Base-by-base conservation (phyloP, 768 basidiomycete species). In the Filobasidium floriforme region DNA sequence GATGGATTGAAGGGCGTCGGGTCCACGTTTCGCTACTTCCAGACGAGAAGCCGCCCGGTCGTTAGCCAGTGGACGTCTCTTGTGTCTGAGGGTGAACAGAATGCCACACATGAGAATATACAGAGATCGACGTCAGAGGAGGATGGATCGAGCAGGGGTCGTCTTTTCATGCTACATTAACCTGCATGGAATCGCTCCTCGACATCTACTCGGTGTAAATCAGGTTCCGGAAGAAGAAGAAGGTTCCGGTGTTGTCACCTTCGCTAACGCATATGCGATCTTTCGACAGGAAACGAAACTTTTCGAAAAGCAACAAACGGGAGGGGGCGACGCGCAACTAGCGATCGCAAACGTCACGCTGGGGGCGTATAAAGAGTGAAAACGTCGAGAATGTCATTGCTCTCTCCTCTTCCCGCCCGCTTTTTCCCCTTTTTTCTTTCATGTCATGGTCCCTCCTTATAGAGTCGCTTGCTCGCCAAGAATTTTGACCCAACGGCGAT, bases 1-100 rank as follows among this genome's bases (percentile, higher is more conserved):
- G 54, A 19, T 15, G 24, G 54, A 19, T 32, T 57, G 22, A 6
- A 28, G 14, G 26, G 18, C 24, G 15, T 57, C 54, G 12, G 54
- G 54, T 26, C 54, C 54, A 14, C 54, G 54, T 32, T 57, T 57
- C 18, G 54, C 54, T 26, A 57, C 54, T 57, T 57, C 54, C 12
- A 9, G 12, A 5, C 19, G 54, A 15, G 24, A 57, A 4, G 22
- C 29, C 6, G 29, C 12, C 5, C 15, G 18, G 54, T 22, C 54
- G 54, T 14, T 3, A 57, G 3, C 12, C 54, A 7, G 7, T 15
- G 22, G 5, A 24, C 5, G 5, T 26, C 24, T 6, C 22, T 15
- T 32, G 2, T 15, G 4, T 26, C 54, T 4, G 5, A 57, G 26
- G 6, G 19, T 57, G 54, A 57, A 57, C 6, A 57, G 24, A 7